phyloP scores from a whole-genome alignment of 2,329 filamentous ascomycete species.

The Pseudonectria foliicola region DNA sequence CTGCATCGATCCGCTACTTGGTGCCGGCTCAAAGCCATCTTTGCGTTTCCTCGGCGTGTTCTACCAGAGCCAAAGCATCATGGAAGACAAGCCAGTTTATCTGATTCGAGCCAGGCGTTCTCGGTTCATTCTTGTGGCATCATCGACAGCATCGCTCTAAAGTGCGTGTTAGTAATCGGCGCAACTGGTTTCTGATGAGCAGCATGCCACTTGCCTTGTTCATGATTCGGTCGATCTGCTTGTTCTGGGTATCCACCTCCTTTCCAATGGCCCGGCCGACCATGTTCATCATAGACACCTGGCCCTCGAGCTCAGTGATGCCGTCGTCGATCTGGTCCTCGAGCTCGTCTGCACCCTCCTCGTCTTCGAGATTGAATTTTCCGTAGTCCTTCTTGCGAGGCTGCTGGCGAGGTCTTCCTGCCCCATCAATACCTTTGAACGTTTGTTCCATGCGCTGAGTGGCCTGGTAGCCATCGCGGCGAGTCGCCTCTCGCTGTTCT shows the following conservation, averaged over 20 bases:
- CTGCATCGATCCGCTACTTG: background rate
- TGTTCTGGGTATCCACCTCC: constrained; percentile 73
- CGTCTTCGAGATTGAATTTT: constrained; percentile 74
- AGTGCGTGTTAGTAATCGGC: constrained; percentile 20
- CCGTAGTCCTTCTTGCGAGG: constrained; percentile 35
- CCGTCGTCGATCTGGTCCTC: constrained; percentile 50
- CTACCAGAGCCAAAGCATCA: too few relatives aligned
- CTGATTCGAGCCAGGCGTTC: constrained; percentile 60
- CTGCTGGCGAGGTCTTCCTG: constrained; percentile 22
- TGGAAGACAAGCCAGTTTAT: constrained; percentile 13
- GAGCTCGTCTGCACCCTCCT: constrained; percentile 44
- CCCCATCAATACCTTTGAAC: constrained; percentile 35
- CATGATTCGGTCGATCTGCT: constrained; percentile 66
- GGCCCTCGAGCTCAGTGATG: constrained; percentile 60
- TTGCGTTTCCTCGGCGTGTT: too few relatives aligned
- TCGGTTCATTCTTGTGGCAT: constrained; percentile 72
- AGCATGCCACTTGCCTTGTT: constrained; percentile 53
- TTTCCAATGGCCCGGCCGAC: constrained; percentile 67
- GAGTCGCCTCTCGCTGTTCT: constrained; percentile 57
- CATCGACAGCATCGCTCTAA: constrained; percentile 76
- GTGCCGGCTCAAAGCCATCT: background rate
- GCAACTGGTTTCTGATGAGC: background rate
- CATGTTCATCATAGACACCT: constrained; percentile 64
- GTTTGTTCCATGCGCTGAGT: constrained; percentile 48
- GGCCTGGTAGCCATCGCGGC: constrained; percentile 41